Conservation (phyloP, 1,284 basidiomycete species). For the Boletus smithii region DNA sequence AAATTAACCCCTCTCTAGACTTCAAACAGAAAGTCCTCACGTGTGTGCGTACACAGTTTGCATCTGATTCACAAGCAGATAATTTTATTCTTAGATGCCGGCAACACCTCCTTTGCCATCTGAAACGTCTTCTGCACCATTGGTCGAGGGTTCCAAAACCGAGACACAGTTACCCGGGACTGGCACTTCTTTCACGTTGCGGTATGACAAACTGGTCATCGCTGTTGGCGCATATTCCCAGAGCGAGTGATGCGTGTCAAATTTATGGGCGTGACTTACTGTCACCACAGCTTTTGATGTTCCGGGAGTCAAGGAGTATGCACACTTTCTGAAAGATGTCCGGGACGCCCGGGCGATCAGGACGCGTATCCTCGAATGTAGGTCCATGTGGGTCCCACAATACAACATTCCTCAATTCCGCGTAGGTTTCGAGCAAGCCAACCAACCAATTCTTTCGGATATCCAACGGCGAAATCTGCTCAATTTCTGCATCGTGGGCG, state of each 20-base stretch:
- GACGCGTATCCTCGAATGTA: slow-evolving; percentile 70
- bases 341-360: slow-evolving; percentile 80
- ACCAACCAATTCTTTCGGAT: slow-evolving; percentile 66
- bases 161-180: slow-evolving; percentile 11
- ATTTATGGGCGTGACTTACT: slow-evolving; percentile 1
- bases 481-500: slow-evolving; percentile 79
- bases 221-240: slow-evolving; percentile 84
- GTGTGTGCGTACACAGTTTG: slow-evolving; percentile 44
- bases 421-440: slow-evolving; percentile 75
- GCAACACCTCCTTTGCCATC: slow-evolving; percentile 47
- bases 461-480: slow-evolving; percentile 64
- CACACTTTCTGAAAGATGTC: slow-evolving; percentile 81
- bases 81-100: slow-evolving; percentile 43
- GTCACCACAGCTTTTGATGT: slow-evolving; percentile 52
- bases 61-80: background rate
- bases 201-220: slow-evolving; percentile 81
- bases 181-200: slow-evolving; percentile 44
- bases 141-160: slow-evolving; percentile 10
- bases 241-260: slow-evolving; percentile 43
- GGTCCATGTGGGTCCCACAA: slow-evolving; percentile 19
- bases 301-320: slow-evolving; percentile 72
- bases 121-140: slow-evolving; percentile 22
- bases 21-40: slow-evolving; percentile 58
- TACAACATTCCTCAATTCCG: slow-evolving; percentile 1
- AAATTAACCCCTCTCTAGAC: slow-evolving; percentile 41